Conservation (phyloP, 2,329 filamentous ascomycete species). For the Akanthomyces uredinophilus region DNA sequence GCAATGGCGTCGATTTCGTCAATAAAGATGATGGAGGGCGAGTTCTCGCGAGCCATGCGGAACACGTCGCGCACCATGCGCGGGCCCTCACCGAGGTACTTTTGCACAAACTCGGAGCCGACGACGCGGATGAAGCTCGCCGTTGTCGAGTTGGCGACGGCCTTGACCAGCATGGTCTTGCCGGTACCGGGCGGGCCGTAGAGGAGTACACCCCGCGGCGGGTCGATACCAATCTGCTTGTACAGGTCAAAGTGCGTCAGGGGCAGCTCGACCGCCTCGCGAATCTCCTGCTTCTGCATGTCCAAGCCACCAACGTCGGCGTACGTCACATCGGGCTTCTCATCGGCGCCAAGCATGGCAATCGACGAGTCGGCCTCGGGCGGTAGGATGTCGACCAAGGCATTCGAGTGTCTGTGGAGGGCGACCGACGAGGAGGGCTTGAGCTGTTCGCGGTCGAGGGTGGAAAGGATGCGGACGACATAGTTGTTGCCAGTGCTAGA, state of each 20-base stretch:
- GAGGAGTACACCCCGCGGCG: slow-evolving; percentile 88
- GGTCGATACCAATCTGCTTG: slow-evolving; percentile 98
- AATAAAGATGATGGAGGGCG: slow-evolving; percentile 98
- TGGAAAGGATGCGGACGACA: slow-evolving; percentile 95
- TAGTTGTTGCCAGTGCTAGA: slow-evolving; percentile 98
- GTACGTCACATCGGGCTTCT: slow-evolving; percentile 98
- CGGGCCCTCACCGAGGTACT: slow-evolving; percentile 95
- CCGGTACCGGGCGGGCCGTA: slow-evolving; percentile 95
- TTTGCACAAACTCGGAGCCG: slow-evolving; percentile 97
- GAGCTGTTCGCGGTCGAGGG: slow-evolving; percentile 93
- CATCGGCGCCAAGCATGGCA: slow-evolving; percentile 91
- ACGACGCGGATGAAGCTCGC: slow-evolving; percentile 98
- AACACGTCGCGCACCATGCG: slow-evolving; percentile 99
- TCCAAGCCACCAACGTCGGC: slow-evolving; percentile 95
- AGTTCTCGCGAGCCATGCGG: slow-evolving; percentile 98
- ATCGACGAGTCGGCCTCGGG: slow-evolving; percentile 98
- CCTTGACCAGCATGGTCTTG: slow-evolving; percentile 97
- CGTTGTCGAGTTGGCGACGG: slow-evolving; percentile 95
- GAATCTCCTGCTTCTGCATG: slow-evolving; percentile 99
- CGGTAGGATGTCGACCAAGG: slow-evolving; percentile 96
- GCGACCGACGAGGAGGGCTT: slow-evolving; percentile 98
- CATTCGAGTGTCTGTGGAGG: slow-evolving; percentile 96
- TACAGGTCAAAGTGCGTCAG: slow-evolving; percentile 98
- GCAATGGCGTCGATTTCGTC: slow-evolving; percentile 99
- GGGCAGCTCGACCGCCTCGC: slow-evolving; percentile 93